phyloP scores from a whole-genome alignment of 805 yeast species.

The Wickerhamomyces silvicola region DNA sequence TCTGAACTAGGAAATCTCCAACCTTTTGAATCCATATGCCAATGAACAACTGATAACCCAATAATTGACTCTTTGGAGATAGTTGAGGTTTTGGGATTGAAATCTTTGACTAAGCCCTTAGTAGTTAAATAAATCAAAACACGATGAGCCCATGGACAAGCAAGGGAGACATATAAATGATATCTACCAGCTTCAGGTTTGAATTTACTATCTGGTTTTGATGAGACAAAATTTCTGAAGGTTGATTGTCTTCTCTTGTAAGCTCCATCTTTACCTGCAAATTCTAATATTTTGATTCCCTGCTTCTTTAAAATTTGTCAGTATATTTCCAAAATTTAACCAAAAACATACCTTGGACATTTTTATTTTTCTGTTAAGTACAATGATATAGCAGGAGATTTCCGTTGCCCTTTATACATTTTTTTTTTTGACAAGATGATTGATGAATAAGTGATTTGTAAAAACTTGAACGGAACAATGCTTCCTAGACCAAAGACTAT shows the following conservation, averaged over 20 bases:
- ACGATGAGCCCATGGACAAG: conserved; percentile 96
- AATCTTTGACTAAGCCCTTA: conserved; percentile 58
- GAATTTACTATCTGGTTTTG: conserved; percentile 52
- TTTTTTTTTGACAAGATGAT: too few relatives aligned
- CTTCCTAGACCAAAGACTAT: too few relatives aligned
- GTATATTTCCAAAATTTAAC: not conserved
- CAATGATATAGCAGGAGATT: too few relatives aligned
- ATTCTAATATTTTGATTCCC: conserved; percentile 37
- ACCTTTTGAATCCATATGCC: conserved; percentile 83
- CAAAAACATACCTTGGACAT: conserved; percentile 8
- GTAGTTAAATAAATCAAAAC: conserved; percentile 65
- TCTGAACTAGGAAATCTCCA: conserved; percentile 69
- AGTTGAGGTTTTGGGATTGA: conserved; percentile 24
- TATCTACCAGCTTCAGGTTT: conserved; percentile 76
- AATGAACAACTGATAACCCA: conserved; percentile 76
- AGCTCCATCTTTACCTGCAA: conserved; percentile 47
- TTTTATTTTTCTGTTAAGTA: too few relatives aligned
- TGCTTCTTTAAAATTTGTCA: conserved; percentile 9
- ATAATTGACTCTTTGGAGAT: conserved; percentile 38
- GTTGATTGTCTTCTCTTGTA: conserved; percentile 45
- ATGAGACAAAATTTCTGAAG: conserved; percentile 63
- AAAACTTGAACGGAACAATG: too few relatives aligned
- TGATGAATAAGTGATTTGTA: too few relatives aligned
- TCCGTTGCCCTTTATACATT: too few relatives aligned
- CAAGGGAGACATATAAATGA: conserved; percentile 78